Conservation (phyloP, 805 yeast species). For the Sporopachydermia lactativora region DNA sequence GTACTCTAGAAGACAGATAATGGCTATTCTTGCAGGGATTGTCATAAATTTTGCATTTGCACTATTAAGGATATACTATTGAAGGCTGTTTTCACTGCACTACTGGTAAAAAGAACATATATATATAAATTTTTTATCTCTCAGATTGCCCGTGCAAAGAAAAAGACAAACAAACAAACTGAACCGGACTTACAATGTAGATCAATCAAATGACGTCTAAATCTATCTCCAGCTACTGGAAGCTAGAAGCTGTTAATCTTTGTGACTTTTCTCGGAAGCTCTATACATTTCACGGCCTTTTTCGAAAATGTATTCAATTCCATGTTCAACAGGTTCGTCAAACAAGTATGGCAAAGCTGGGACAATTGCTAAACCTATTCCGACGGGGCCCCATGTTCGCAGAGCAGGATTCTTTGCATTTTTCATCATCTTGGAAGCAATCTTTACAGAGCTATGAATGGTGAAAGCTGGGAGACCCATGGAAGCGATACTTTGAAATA, state of each 20-base stretch:
- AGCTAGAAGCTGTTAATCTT: neutral
- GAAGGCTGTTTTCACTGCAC: too few species aligned
- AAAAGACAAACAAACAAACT: too few species aligned
- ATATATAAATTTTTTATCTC: too few species aligned
- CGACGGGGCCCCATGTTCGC: conserved; percentile 64
- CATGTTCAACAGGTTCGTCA: conserved; percentile 71
- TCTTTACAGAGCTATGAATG: conserved; percentile 57
- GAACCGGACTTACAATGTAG: too few species aligned
- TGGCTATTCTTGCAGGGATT: conserved; percentile 63
- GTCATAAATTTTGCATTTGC: conserved; percentile 57
- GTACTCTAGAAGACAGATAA: conserved; percentile 46
- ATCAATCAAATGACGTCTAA: too few species aligned
- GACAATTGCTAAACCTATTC: conserved; percentile 60
- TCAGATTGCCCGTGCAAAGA: too few species aligned
- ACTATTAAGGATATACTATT: conserved; percentile 28
- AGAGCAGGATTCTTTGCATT: conserved; percentile 33
- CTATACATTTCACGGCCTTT: conserved; percentile 24
- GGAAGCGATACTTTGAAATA: conserved; percentile 69
- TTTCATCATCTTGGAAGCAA: conserved; percentile 48
- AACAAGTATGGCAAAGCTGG: conserved; percentile 67
- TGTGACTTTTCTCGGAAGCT: neutral
- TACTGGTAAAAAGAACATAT: neutral
- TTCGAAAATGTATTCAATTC: conserved; percentile 47
- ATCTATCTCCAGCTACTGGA: too few species aligned
- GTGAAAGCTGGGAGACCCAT: conserved; percentile 85